Conservation (phyloP, 257 asterid genomes). For the Solanum verrucosum region DNA sequence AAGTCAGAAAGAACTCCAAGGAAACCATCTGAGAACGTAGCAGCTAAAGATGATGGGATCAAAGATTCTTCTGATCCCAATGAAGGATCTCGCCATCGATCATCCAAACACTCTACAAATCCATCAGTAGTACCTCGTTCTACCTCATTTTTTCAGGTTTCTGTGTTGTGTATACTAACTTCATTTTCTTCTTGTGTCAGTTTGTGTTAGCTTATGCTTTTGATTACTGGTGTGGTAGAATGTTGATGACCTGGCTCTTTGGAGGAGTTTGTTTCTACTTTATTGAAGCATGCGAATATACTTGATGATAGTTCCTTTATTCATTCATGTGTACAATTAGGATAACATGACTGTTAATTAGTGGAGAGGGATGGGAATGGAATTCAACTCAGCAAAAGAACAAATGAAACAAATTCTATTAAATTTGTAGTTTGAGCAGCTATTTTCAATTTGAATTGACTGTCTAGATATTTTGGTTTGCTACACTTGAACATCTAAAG, state of each 20-base stretch:
- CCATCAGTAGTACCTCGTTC: conserved; percentile 38
- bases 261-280: background rate
- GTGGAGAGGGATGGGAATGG: background rate
- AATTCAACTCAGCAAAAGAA: background rate
- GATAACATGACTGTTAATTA: background rate
- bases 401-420: background rate
- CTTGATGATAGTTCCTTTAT: background rate
- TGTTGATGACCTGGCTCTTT: background rate
- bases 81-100: conserved; percentile 1
- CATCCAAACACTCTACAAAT: conserved; percentile 29
- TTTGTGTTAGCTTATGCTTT: background rate
- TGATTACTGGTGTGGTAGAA: background rate
- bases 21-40: background rate
- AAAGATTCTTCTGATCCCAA: background rate
- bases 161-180: background rate
- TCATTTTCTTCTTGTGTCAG: background rate
- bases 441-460: background rate
- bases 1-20: conserved; percentile 21
- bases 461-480: background rate
- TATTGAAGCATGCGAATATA: background rate
- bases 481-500: background rate
- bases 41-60: background rate
- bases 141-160: conserved; percentile 57
- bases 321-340: background rate
- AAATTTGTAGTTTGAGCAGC: background rate